Percentiles rank a stretch among this genome's conserved stretches.
These are phyloP conservation scores for Talaromyces proteolyticus DNA, from an alignment of 495 filamentous ascomycete genomes.

Conservation along the genomic window DNA sequence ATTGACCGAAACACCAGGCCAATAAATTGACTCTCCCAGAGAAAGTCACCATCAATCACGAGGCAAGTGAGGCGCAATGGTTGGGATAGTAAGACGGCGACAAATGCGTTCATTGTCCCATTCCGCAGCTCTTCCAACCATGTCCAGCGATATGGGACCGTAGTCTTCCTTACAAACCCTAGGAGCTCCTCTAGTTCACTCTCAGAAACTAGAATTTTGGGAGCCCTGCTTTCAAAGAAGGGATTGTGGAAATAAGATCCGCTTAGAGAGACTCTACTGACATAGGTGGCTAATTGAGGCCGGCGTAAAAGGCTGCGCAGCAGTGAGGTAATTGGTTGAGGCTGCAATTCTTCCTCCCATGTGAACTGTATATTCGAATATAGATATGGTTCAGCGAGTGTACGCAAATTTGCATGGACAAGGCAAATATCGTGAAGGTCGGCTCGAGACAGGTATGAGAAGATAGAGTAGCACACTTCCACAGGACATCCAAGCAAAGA, in stretches of 20 bases:
- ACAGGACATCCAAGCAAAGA: constrained; percentile 3
- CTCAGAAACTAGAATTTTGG: constrained; percentile 4
- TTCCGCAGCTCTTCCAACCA: constrained; percentile 13
- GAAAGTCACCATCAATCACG: constrained; percentile 9
- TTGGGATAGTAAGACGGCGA: constrained; percentile 14
- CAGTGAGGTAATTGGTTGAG: constrained; percentile 10
- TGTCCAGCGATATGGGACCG: constrained; percentile 9
- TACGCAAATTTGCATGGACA: constrained; percentile 6
- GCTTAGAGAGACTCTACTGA: constrained; percentile 9
- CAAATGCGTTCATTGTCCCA: constrained; percentile 13
- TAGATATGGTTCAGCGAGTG: constrained; percentile 12
- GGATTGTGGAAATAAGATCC: constrained; percentile 2
- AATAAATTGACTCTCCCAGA: constrained; percentile 9
- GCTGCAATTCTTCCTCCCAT: constrained; percentile 7
- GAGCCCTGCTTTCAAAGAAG: background rate
- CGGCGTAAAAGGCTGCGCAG: constrained; percentile 11
- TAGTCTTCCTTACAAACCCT: constrained; percentile 8
- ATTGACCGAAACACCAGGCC: constrained; percentile 13
- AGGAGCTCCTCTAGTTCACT: constrained; percentile 8
- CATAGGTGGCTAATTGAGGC: constrained; percentile 13
- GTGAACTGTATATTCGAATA: constrained; percentile 14
- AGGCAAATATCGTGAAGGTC: constrained; percentile 7
- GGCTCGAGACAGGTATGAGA: constrained; percentile 1
- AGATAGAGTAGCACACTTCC: constrained; percentile 2
- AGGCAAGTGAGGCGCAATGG: constrained; percentile 9